Evolutionary conservation across 2,329 filamentous ascomycete species (phyloP), one percentile per base, ranked within the genome.

Genomic region (Amauroascus verrucosus): DNA sequence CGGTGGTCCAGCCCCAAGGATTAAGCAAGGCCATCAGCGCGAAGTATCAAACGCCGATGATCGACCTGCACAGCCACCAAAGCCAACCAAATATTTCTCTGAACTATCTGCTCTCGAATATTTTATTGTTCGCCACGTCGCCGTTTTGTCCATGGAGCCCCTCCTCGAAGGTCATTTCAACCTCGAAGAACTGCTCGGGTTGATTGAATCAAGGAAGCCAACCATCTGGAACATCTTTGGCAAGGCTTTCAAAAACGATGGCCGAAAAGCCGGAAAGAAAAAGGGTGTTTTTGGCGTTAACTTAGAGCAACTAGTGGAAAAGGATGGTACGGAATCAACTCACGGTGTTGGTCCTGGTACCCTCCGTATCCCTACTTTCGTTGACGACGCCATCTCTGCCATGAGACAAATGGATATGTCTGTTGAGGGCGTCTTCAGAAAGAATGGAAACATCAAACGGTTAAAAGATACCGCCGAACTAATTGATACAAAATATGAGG

Each of bases 391-490:
- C 47, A 85, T 98, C 35, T 86, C 87, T 3, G 89, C 90, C 11
- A 95, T 98, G 88, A 84, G 90, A 62, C 93, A 91, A 70, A 97
- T 98, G 88, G 93, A 98, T 68, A 89, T 98, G 74, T 97, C 91
- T 1, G 88, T 98, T 1, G 93, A 98, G 70, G 93, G 93, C 63
- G 90, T 98, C 20, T 98, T 98, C 80, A 84, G 93, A 62, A 98
- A 98, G 78, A 98, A 97, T 64, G 93, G 93, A 62, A 98, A 97
- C 69, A 96, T 98, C 73, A 91, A 93, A 69, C 87, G 90, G 61
- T 77, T 96, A 43, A 88, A 86, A 61, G 90, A 95, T 57, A 76
- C 94, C 6, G 84, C 88, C 37, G 88, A 94, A 53, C 77, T 84
- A 61, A 89, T 98, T 59, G 93, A 98, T 67, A 81, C 81, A 43